Evolutionary conservation across 2,329 filamentous ascomycete species (phyloP).

Genomic region (Venturia pyrina): DNA sequence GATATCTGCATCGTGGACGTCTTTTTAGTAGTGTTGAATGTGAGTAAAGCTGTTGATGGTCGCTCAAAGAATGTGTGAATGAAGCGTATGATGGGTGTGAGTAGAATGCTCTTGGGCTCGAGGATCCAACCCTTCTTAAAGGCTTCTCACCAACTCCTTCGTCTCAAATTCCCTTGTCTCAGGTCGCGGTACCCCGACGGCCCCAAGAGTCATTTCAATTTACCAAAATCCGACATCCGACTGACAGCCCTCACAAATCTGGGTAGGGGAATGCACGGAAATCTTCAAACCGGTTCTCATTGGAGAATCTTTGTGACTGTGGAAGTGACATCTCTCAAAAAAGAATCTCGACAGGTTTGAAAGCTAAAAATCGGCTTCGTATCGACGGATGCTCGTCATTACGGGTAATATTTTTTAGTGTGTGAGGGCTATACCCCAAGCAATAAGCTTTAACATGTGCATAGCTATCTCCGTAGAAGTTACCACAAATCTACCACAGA

Average conservation of each 20-base stretch:
- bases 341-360: neutral
- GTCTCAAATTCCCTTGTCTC: no score
- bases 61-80: neutral
- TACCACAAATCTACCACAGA: neutral
- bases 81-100: no score
- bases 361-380: neutral
- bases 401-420: neutral
- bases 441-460: neutral
- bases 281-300: neutral
- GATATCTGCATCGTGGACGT: neutral
- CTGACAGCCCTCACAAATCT: neutral
- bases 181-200: no score
- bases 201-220: no score
- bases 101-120: no score
- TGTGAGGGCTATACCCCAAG: neutral
- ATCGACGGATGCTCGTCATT: neutral
- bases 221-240: neutral
- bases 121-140: no score
- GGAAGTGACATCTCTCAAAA: neutral
- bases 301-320: neutral
- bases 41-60: neutral
- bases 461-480: no score
- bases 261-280: neutral
- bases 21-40: neutral
- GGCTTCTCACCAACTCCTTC: no score